Percentiles rank a stretch among this genome's conserved stretches.
phyloP scores from a whole-genome alignment of 257 asterid species.

The Solanum virginianum region DNA sequence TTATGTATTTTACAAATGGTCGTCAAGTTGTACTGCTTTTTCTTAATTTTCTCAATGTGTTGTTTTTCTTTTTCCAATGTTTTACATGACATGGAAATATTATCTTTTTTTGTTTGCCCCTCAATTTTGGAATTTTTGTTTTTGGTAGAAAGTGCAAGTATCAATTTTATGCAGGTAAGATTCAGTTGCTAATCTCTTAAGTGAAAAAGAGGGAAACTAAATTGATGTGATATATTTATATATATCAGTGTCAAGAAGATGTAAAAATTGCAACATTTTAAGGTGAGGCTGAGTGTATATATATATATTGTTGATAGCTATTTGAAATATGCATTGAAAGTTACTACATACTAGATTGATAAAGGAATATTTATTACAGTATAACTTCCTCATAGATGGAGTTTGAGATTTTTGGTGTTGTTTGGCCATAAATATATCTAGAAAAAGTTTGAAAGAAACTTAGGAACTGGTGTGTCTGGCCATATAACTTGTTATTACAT shows the following conservation, averaged over 20 bases:
- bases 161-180: not conserved
- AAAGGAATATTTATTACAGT: not conserved
- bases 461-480: too few species aligned
- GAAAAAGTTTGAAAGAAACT: too few species aligned
- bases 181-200: not conserved
- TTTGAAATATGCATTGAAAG: not conserved
- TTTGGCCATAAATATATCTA: too few species aligned
- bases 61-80: not conserved
- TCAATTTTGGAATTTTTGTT: not conserved
- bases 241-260: constrained; percentile 2
- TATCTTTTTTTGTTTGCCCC: not conserved
- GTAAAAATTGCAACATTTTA: not conserved
- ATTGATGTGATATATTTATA: not conserved
- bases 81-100: not conserved
- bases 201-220: not conserved
- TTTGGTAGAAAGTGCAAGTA: not conserved
- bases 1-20: not conserved
- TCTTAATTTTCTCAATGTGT: not conserved
- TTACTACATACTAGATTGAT: not conserved
- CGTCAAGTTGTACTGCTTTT: not conserved
- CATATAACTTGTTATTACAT: too few species aligned
- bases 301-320: not conserved
- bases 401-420: too few species aligned
- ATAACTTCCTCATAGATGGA: not conserved
- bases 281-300: not conserved